phyloP scores from a whole-genome alignment of 2,329 filamentous ascomycete genomes.

The Alternaria tenuissima region DNA sequence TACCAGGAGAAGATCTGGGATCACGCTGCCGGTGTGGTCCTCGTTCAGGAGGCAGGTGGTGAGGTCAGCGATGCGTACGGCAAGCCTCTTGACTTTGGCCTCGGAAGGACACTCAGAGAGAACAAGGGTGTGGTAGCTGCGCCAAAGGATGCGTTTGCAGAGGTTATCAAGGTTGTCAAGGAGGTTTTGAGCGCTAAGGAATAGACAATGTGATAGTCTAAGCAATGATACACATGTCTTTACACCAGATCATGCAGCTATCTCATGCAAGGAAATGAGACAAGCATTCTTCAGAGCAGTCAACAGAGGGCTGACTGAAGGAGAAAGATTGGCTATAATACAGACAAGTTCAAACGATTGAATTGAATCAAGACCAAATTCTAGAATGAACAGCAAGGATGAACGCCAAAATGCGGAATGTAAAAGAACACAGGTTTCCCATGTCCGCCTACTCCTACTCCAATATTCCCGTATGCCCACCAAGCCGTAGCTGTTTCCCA shows the following conservation, averaged over 20 bases:
- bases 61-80: slow-evolving; percentile 89
- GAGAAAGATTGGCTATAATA: background rate
- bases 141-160: slow-evolving; percentile 75
- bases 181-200: slow-evolving; percentile 68
- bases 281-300: no score
- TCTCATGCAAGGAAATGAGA: no score
- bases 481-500: background rate
- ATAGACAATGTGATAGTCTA: background rate
- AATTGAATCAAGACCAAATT: background rate
- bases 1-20: slow-evolving; percentile 99
- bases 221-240: no score
- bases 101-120: slow-evolving; percentile 82
- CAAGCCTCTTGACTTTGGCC: slow-evolving; percentile 83
- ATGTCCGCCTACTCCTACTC: background rate
- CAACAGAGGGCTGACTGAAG: background rate
- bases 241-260: no score
- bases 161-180: slow-evolving; percentile 83
- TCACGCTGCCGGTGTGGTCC: slow-evolving; percentile 92
- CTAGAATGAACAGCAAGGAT: background rate
- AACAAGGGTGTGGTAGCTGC: slow-evolving; percentile 97
- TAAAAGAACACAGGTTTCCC: background rate
- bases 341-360: background rate
- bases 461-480: background rate
- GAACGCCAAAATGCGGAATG: background rate
- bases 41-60: slow-evolving; percentile 93